Conservation (phyloP, 2,329 filamentous ascomycete genomes). For the Fusarium sp. region DNA sequence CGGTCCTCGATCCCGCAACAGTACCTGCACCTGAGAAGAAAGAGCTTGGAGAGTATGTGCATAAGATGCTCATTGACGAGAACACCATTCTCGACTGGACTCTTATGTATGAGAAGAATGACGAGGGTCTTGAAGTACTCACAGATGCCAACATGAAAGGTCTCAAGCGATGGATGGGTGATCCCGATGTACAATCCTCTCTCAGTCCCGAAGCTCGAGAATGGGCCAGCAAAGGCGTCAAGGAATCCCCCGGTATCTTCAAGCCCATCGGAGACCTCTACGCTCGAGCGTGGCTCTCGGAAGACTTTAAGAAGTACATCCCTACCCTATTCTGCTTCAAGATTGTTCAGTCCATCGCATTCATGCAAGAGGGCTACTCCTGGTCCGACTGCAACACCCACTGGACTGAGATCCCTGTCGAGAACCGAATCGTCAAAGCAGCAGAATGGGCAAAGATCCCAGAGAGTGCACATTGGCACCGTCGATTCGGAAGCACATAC, state of each 20-base stretch:
- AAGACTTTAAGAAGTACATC: conserved; percentile 48
- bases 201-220: conserved; percentile 43
- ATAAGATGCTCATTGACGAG: conserved; percentile 51
- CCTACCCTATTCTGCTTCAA: conserved; percentile 55
- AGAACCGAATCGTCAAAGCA: conserved; percentile 49
- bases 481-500: conserved; percentile 53
- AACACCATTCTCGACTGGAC: conserved; percentile 52
- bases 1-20: conserved; percentile 44
- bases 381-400: conserved; percentile 50
- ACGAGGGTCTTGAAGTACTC: conserved; percentile 54
- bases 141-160: conserved; percentile 51
- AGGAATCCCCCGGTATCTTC: conserved; percentile 45
- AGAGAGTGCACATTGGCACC: conserved; percentile 50
- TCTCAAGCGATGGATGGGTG: conserved; percentile 49
- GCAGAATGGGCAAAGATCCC: conserved; percentile 49
- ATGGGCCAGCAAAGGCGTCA: conserved; percentile 44
- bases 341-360: conserved; percentile 54
- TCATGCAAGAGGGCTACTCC: conserved; percentile 50
- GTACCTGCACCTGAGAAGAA: conserved; percentile 45
- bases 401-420: conserved; percentile 50
- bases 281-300: conserved; percentile 51
- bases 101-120: conserved; percentile 51
- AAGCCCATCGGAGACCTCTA: conserved; percentile 52
- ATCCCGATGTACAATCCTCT: conserved; percentile 45
- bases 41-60: conserved; percentile 46